Evolutionary conservation across 2,329 filamentous ascomycete genomes (phyloP).

Genomic region (Dactylella cylindrospora): DNA sequence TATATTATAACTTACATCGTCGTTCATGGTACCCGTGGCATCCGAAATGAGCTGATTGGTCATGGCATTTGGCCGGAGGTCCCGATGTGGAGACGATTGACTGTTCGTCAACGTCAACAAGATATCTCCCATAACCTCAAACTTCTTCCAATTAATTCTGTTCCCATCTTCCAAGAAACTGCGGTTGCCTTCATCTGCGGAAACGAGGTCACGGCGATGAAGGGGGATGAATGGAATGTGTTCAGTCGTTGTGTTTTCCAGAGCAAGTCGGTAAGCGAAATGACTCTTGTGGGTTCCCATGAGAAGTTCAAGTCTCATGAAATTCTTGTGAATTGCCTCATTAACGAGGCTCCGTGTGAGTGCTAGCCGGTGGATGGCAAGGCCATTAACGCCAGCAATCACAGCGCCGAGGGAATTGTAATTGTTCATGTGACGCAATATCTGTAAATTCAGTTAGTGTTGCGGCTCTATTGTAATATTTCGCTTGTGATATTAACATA

Average conservation of each 20-base stretch:
- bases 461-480: neutral
- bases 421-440: constrained; percentile 88
- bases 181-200: constrained; percentile 85
- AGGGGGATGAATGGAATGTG: constrained; percentile 92
- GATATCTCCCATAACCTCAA: constrained; percentile 91
- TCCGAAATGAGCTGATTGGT: constrained; percentile 47
- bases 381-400: constrained; percentile 86
- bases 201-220: constrained; percentile 83
- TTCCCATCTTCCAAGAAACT: constrained; percentile 76
- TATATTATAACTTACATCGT: constrained; percentile 46
- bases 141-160: constrained; percentile 96
- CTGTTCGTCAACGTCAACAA: constrained; percentile 88
- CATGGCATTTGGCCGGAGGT: constrained; percentile 45
- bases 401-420: constrained; percentile 96
- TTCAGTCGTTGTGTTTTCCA: constrained; percentile 89
- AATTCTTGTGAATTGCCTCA: constrained; percentile 73
- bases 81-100: constrained; percentile 73
- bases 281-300: constrained; percentile 93
- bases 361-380: constrained; percentile 76
- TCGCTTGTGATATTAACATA: constrained; percentile 47
- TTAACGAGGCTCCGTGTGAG: constrained; percentile 78
- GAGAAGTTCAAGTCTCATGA: constrained; percentile 81
- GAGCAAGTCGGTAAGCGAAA: constrained; percentile 92
- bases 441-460: constrained; percentile 54
- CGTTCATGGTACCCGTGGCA: constrained; percentile 48